Conservation (phyloP, 116 monocot genomes). For the Trichopus zeylanicus region DNA sequence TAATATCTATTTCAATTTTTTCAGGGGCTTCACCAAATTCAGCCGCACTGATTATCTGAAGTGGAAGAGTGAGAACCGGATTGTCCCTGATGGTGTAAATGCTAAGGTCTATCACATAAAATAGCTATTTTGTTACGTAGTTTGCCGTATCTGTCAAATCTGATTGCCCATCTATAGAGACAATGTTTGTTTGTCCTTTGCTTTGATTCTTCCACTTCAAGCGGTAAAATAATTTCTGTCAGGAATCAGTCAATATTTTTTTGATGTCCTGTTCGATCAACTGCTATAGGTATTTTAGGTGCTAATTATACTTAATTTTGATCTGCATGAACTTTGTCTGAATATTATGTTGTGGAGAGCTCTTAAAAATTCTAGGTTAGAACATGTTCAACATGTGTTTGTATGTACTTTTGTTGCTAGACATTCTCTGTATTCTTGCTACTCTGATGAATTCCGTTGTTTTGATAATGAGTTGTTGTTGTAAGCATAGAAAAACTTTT, state of each 20-base stretch:
- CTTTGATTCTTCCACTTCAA: not conserved
- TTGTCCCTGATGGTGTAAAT: slow-evolving; percentile 45
- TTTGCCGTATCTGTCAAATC: no score
- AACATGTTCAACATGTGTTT: no score
- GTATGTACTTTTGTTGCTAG: no score
- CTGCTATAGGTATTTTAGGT: no score
- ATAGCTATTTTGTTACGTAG: not conserved
- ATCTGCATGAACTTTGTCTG: no score
- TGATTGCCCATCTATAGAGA: not conserved
- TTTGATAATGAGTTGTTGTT: not conserved
- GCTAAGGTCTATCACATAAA: slow-evolving; percentile 28
- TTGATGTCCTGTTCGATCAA: no score
- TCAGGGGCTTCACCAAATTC: slow-evolving; percentile 44
- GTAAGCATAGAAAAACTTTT: not conserved
- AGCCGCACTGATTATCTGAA: slow-evolving; percentile 37
- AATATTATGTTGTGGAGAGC: no score
- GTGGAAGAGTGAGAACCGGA: slow-evolving; percentile 38
- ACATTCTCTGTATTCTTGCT: no score
- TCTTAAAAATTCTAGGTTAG: no score
- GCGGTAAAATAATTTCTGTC: not conserved
- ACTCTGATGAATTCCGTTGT: no score
- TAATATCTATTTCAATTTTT: not conserved
- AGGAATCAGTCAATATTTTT: not conserved
- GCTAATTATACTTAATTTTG: no score
- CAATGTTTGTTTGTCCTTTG: not conserved